Base-by-base conservation (phyloP, 2,329 filamentous ascomycete species). In the Neopestalotiopsis sp. region DNA sequence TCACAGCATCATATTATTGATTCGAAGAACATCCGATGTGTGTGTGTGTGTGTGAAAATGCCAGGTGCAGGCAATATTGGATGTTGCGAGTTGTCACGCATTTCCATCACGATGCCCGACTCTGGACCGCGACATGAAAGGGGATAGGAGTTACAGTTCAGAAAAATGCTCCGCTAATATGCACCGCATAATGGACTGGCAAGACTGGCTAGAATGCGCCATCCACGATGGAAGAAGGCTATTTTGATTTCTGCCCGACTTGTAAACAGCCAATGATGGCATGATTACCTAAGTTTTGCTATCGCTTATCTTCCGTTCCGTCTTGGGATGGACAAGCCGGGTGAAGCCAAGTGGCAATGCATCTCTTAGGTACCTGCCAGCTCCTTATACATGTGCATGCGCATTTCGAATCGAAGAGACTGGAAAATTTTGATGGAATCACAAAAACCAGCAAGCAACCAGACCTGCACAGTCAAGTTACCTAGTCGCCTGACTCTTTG, bases 291-390 rank as follows among this genome's bases (percentile, higher is more conserved):
- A 34, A 52, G 20, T 52, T 17, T 52, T 30, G 13, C 34, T 38
- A 38, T 38, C 34, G n/a, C 59, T 62, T 62, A 62, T 40, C 59
- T 9, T 9, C n/a, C 3, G 10, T 38, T 38, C 34, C 10, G 6
- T 38, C 4, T 38, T 10, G 34, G 0, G n/a, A 17, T 20, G 14
- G 59, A 62, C 34, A 3, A 24, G 30, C 59, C 59, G 32, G 59
- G 28, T 62, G 59, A 34, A 40, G 59, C n/a, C 59, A 62, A 62
- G 59, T 62, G 59, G 34, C 59, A 42, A 62, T 17, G 57, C 24
- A n/a, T 30, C 7, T 9, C 20, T 7, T 32, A 59, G 12, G 20
- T 32, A 59, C 20, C 28, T 38, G 17, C 17, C 24, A 28, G 24
- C 24, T 28, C 24, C 24, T 28, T 28, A 28, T 49, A 49, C 42